These are phyloP conservation scores for Candida coquimbonensis DNA, from an alignment of 805 yeast species.

Conservation along the genomic window DNA sequence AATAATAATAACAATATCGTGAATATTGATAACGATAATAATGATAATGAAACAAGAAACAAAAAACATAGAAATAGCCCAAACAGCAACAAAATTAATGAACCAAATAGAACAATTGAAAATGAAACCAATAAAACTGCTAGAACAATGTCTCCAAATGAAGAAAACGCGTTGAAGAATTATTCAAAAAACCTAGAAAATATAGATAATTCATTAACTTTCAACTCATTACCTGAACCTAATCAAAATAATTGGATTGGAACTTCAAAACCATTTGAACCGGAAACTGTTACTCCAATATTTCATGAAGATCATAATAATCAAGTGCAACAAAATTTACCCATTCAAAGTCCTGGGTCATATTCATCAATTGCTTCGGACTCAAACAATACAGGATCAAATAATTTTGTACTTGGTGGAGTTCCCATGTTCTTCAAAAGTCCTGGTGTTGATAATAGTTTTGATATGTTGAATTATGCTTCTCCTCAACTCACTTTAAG, in stretches of 20 bases:
- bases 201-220: conserved; percentile 1
- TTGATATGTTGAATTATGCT: conserved; percentile 23
- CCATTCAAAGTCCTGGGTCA: not conserved
- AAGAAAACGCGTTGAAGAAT: not conserved
- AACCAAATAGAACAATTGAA: too few relatives aligned
- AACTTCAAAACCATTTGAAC: not conserved
- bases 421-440: conserved; percentile 1
- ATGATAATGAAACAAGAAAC: too few relatives aligned
- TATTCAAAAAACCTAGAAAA: conserved; percentile 1
- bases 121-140: not conserved
- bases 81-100: too few relatives aligned
- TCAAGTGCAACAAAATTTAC: not conserved
- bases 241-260: not conserved
- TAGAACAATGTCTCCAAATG: not conserved
- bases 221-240: not conserved
- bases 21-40: too few relatives aligned
- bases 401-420: not conserved
- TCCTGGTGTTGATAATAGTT: conserved; percentile 2
- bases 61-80: too few relatives aligned
- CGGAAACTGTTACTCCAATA: not conserved
- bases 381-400: not conserved
- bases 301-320: not conserved
- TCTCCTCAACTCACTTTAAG: conserved; percentile 30
- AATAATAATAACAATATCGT: too few relatives aligned
- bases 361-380: not conserved